Conservation (phyloP, 805 yeast genomes). For the Starmerella vitae region DNA sequence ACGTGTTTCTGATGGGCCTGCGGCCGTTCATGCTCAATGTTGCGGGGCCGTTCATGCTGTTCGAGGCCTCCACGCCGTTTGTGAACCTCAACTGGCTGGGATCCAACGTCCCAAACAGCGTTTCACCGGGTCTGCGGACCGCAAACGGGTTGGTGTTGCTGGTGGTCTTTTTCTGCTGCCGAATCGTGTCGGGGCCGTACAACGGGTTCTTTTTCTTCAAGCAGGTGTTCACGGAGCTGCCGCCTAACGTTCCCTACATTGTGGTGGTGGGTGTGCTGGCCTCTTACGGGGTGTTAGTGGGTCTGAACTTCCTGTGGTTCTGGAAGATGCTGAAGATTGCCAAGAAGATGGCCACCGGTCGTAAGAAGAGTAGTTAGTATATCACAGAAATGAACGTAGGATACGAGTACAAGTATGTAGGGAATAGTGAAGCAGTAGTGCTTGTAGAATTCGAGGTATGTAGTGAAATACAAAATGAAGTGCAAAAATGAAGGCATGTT, state of each 20-base stretch:
- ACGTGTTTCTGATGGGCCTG: conserved; percentile 52
- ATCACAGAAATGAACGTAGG: too few species aligned
- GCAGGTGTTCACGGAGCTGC: conserved; percentile 25
- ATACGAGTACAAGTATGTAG: too few species aligned
- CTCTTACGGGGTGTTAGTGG: conserved; percentile 50
- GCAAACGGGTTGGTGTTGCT: conserved; percentile 64
- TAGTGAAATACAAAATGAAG: too few species aligned
- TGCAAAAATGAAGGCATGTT: too few species aligned
- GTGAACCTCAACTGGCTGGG: conserved; percentile 91
- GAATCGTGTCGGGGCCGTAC: conserved; percentile 79
- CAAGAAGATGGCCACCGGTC: conserved; percentile 53
- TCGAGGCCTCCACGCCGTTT: conserved; percentile 87
- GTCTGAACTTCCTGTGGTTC: conserved; percentile 76
- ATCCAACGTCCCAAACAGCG: conserved; percentile 56
- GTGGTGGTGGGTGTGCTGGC: conserved; percentile 39
- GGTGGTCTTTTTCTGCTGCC: conserved; percentile 54
- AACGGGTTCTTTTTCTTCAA: conserved; percentile 38
- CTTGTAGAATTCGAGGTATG: too few species aligned
- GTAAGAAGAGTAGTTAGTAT: conserved; percentile 21
- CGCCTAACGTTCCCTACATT: conserved; percentile 32
- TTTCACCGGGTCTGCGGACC: conserved; percentile 40
- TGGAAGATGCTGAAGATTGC: conserved; percentile 50
- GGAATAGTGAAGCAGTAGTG: too few species aligned
- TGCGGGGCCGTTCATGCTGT: conserved; percentile 69
- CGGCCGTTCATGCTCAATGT: conserved; percentile 68